These are phyloP conservation scores for Peronospora destructor DNA, from an alignment of 352 stramenopile species.

Conservation along the genomic window DNA sequence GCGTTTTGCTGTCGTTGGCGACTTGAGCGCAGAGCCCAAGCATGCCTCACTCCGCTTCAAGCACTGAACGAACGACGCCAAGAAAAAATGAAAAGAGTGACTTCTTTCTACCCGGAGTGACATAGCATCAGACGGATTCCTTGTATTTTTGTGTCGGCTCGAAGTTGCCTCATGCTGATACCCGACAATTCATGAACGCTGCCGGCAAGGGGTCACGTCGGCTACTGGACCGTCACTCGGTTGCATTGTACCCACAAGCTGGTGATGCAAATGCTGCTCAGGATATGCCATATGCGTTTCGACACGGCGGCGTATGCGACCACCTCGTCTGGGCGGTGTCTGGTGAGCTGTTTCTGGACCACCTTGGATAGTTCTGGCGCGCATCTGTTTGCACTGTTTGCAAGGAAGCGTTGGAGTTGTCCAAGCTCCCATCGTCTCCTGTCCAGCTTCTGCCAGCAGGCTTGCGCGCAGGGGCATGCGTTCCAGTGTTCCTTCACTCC, in stretches of 20 bases:
- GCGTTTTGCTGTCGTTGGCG: constrained; percentile 17
- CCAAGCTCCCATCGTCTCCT: no score
- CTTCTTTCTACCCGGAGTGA: not conserved
- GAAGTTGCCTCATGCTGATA: not conserved
- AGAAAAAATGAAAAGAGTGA: no score
- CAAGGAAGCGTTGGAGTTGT: not conserved
- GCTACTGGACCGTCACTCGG: not conserved
- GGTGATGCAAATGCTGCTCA: not conserved
- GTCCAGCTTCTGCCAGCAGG: no score
- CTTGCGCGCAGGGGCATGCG: no score
- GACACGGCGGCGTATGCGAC: not conserved
- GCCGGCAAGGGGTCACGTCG: not conserved
- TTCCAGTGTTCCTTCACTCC: no score
- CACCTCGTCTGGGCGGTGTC: not conserved
- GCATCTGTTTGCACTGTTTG: not conserved
- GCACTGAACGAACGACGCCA: no score
- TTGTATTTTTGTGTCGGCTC: not conserved
- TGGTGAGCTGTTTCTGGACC: no score
- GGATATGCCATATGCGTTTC: not conserved
- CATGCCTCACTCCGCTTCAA: constrained; percentile 10
- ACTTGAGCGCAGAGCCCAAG: constrained; percentile 22
- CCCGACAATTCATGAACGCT: not conserved
- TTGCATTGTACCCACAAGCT: not conserved
- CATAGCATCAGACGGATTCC: not conserved
- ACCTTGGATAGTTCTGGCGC: not conserved